Evolutionary conservation across 495 filamentous ascomycete genomes (phyloP), one percentile per base, ranked within the genome.

Genomic region (Lentithecium fluviatile): DNA sequence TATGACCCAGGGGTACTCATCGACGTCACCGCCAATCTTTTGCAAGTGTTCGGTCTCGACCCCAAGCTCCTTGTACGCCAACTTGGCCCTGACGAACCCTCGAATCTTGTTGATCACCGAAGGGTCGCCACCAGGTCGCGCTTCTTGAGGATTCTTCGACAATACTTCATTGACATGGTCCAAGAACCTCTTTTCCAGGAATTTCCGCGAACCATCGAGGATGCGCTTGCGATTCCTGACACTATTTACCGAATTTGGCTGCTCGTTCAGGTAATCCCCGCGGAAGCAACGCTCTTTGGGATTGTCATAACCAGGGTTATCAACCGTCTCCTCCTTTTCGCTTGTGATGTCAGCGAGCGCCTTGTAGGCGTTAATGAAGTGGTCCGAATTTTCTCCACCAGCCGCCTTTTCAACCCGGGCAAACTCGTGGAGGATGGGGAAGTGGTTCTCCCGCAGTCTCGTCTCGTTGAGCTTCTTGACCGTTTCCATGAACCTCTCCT

Each of bases 1-100:
- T 13, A 96, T 76, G 45, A 90, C 90, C 95, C 95, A 99, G 62
- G 91, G 88, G 69, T 88, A 93, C 68, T 96, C 90, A 43, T 85
- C 83, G 23, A 88, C 91, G 66, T 95, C 90, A 43, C 82, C 81
- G n/a, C 84, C 82, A 36, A 89, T 80, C 64, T 80, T 78, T 69
- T 93, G 89, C 38, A 95, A 74, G 58, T 88, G 82, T 10, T 81
- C 79, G 58, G 83, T 83, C 69, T 96, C 91, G 0, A 84, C 82
- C 1, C 83, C 86, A 24, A 97, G 83, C 64, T 93, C 88, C 75
- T 90, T 94, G 45, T 87, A 81, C 2, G 82, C 77, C 25, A 84
- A 78, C 47, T 86, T 83, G 56, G 96, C 80, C 49, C 89, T 84
- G 70, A 97, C 87, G 68, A 91, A 99, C 1, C 90, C 94, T 58